Conservation (phyloP, 2,329 filamentous ascomycete species). For the Sporothrix protearum region DNA sequence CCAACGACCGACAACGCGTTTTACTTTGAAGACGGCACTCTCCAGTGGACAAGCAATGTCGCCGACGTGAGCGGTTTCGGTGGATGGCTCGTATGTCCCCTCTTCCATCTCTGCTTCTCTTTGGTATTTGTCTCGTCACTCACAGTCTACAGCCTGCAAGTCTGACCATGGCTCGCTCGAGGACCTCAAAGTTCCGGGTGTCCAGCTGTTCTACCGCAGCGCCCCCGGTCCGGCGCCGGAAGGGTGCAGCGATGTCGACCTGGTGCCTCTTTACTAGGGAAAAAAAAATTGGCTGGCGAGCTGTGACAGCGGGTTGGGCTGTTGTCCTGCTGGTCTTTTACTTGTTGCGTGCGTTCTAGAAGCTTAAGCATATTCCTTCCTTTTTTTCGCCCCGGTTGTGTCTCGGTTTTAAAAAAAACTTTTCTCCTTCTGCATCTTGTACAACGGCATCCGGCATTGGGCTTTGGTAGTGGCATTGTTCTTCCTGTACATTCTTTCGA, state of each 20-base stretch:
- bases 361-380: background rate
- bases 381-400: background rate
- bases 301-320: background rate
- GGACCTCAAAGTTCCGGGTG: background rate
- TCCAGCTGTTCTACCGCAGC: slow-evolving; percentile 25
- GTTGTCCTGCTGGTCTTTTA: background rate
- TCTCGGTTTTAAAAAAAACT: too few species aligned
- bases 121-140: background rate
- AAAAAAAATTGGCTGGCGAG: background rate
- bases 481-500: background rate
- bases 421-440: background rate
- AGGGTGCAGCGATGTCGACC: slow-evolving; percentile 20
- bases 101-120: background rate
- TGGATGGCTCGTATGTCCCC: slow-evolving; percentile 22
- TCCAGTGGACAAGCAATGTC: slow-evolving; percentile 22
- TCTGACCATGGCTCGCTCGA: background rate
- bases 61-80: background rate
- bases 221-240: background rate
- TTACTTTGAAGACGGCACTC: slow-evolving; percentile 1
- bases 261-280: slow-evolving; percentile 12
- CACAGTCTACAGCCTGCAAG: background rate
- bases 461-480: background rate
- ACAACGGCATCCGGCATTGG: background rate
- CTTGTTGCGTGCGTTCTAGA: too few species aligned
- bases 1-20: slow-evolving; percentile 17